Percentiles rank a stretch among this genome's conserved stretches.
phyloP scores from a whole-genome alignment of 768 basidiomycete species.

The Botryobasidium botryosum region DNA sequence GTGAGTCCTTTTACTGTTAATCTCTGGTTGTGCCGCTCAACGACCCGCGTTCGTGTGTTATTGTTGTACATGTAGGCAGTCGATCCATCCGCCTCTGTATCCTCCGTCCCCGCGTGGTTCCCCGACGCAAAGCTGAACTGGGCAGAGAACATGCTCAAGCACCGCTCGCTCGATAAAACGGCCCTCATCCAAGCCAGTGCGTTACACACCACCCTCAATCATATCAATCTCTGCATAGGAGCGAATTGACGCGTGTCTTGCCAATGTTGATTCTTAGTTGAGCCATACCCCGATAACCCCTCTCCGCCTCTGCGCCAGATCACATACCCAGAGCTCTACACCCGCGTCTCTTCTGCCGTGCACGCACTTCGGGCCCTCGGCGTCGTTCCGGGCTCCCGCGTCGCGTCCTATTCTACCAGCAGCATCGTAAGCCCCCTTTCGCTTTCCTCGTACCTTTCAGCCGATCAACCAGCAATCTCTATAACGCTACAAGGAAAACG shows the following conservation, averaged over 20 bases:
- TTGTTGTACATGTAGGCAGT: slow-evolving; percentile 24
- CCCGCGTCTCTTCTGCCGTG: slow-evolving; percentile 36
- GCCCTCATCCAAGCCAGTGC: slow-evolving; percentile 57
- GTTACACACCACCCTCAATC: slow-evolving; percentile 23
- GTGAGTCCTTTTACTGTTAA: neutral
- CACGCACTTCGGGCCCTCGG: slow-evolving; percentile 38
- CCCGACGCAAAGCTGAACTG: slow-evolving; percentile 48
- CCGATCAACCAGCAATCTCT: neutral
- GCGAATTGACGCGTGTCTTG: neutral
- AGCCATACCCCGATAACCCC: slow-evolving; percentile 37
- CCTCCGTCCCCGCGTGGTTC: slow-evolving; percentile 58
- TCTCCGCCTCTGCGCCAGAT: slow-evolving; percentile 26
- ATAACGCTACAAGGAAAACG: slow-evolving; percentile 44
- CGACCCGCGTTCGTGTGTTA: neutral
- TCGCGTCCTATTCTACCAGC: slow-evolving; percentile 65
- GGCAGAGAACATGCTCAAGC: slow-evolving; percentile 64
- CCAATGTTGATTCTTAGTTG: slow-evolving; percentile 26
- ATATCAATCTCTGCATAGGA: neutral
- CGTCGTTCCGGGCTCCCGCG: slow-evolving; percentile 46
- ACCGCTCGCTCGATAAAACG: slow-evolving; percentile 36
- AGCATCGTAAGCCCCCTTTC: slow-evolving; percentile 38
- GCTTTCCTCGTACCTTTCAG: neutral
- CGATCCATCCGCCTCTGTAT: slow-evolving; percentile 34
- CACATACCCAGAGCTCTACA: slow-evolving; percentile 43
- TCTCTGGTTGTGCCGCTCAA: neutral